phyloP scores from a whole-genome alignment of 139 green algal genomes.

The Pedinophyceae sp. region DNA sequence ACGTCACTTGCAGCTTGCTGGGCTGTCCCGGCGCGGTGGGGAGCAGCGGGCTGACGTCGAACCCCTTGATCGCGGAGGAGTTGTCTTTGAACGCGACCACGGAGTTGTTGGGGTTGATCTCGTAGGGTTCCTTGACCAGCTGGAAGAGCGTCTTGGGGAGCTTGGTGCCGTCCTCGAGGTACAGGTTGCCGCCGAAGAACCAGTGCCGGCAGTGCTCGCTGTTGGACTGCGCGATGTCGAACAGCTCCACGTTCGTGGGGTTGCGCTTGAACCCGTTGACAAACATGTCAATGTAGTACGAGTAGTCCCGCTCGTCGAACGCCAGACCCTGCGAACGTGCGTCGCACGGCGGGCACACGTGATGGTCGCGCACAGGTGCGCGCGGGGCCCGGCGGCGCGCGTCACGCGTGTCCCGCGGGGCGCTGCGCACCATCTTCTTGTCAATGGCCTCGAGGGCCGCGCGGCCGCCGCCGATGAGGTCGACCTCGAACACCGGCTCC shows the following conservation, averaged over 20 bases:
- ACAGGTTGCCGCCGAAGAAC: slow-evolving; percentile 82
- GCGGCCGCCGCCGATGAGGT: slow-evolving; percentile 59
- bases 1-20: no score
- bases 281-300: slow-evolving; percentile 83
- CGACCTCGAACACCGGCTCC: slow-evolving; percentile 61
- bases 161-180: slow-evolving; percentile 62
- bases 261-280: slow-evolving; percentile 50
- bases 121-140: slow-evolving; percentile 61
- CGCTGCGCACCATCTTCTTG: slow-evolving; percentile 1
- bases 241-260: slow-evolving; percentile 98
- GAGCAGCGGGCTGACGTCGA: slow-evolving; percentile 51
- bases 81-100: slow-evolving; percentile 99
- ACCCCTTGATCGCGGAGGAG: slow-evolving; percentile 78
- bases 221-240: slow-evolving; percentile 97
- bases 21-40: slow-evolving; percentile 42
- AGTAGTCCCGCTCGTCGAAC: slow-evolving; percentile 93
- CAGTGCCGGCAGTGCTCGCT: slow-evolving; percentile 72
- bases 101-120: slow-evolving; percentile 74
- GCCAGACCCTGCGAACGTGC: slow-evolving; percentile 88
- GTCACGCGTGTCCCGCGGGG: no score
- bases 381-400: no score
- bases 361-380: no score
- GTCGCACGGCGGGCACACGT: no score
- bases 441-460: slow-evolving; percentile 74
- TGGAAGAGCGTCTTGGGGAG: slow-evolving; percentile 52